Evolutionary conservation across 2,329 filamentous ascomycete species (phyloP).

Genomic region (Colletotrichum shisoi): DNA sequence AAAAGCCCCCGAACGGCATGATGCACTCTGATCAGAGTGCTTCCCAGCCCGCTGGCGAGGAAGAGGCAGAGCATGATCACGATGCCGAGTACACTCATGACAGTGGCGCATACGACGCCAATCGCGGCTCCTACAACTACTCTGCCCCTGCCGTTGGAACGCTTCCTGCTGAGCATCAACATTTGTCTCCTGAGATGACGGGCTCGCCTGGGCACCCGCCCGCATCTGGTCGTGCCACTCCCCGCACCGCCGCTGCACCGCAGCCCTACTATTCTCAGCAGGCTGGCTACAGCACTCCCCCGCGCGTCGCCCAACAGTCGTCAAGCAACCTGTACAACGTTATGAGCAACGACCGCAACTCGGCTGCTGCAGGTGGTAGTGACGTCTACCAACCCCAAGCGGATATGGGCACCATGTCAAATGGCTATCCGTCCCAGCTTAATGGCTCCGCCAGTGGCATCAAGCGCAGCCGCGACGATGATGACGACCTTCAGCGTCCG

Average conservation of each 20-base stretch:
- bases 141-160: conserved; percentile 71
- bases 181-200: conserved; percentile 82
- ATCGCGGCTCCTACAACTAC: conserved; percentile 80
- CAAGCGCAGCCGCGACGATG: conserved; percentile 64
- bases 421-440: conserved; percentile 71
- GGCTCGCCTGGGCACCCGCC: conserved; percentile 82
- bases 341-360: conserved; percentile 79
- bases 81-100: conserved; percentile 88
- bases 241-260: conserved; percentile 75
- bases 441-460: conserved; percentile 65
- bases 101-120: conserved; percentile 75
- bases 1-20: conserved; percentile 72
- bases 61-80: conserved; percentile 77
- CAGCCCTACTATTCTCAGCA: conserved; percentile 76
- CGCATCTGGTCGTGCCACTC: conserved; percentile 83
- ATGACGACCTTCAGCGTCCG: conserved; percentile 67
- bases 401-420: conserved; percentile 66
- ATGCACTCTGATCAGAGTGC: conserved; percentile 63
- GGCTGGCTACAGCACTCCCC: conserved; percentile 79
- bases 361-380: conserved; percentile 67
- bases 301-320: conserved; percentile 69
- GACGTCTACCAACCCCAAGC: conserved; percentile 76
- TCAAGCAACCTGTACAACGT: conserved; percentile 89
- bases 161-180: conserved; percentile 74
- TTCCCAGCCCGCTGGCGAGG: conserved; percentile 64